Evolutionary conservation across 1,139 yeast genomes (phyloP), one percentile per base, ranked within the genome.

Genomic region (Insectozyma bohioensis): DNA sequence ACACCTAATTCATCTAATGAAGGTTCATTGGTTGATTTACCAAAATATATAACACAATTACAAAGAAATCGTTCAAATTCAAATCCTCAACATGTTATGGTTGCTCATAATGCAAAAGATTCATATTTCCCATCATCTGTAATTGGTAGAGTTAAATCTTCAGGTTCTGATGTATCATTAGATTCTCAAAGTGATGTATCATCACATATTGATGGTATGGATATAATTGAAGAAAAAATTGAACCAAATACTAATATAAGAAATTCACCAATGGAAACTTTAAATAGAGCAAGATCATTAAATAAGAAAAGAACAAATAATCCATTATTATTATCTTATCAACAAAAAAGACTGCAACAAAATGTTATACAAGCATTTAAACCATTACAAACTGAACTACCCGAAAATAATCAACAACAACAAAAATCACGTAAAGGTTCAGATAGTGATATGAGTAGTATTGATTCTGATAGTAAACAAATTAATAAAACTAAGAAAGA

Each of bases 51-150:
- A 7, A 26, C 48, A 10, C 26, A 27, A 21, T 19, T 34, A 12
- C 37, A 35, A 17, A 35, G 56, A 28, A 51, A 48, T 23, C 36
- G 63, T 25, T 46, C 60, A 5, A 34, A 37, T 16, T 52, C 63
- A 4, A 51, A 37, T 33, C 56, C 60, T 2, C 25, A 34, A 25
- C 28, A 42, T 16, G 49, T 45, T 2, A 28, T 41, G 4, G 46
- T 43, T 11, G 40, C 42, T 2, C 51, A 47, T 30, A 45, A 47
- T 25, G 47, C 52, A 4, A 50, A 52, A 24, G 63, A 57, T 31
- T 58, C 66, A 2, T 62, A 61, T 39, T 63, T 63, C 46, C 64
- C 66, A 4, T 43, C 42, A 31, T 39, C 41, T 3, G 37, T 48
- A 1, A 44, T 54, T 1, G 39, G 48, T 5, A 43, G 39, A 29